phyloP scores from a whole-genome alignment of 139 green algal genomes.

The Coelastrella sp. region DNA sequence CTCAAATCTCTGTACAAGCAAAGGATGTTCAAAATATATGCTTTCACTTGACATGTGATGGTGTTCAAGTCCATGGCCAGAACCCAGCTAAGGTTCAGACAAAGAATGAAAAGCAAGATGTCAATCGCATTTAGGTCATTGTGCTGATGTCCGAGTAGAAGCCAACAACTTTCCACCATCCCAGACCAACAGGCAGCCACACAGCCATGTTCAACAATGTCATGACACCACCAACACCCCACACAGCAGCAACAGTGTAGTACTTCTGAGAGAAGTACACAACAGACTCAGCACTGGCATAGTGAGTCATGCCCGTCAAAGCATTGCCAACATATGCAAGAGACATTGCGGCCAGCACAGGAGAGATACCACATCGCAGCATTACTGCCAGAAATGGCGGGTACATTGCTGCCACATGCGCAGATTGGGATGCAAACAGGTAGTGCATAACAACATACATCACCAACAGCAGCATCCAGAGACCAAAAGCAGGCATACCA shows the following conservation, averaged over 20 bases:
- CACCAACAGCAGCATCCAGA: constrained; percentile 21
- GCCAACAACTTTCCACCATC: constrained; percentile 84
- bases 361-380: not conserved
- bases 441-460: not conserved
- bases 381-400: not conserved
- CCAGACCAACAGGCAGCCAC: constrained; percentile 72
- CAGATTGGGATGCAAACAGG: not conserved
- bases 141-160: constrained; percentile 31
- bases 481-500: not conserved
- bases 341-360: not conserved
- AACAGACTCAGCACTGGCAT: not conserved
- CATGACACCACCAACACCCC: constrained; percentile 75
- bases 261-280: constrained; percentile 5
- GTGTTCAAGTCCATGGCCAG: too few species aligned
- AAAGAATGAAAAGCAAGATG: not conserved
- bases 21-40: too few species aligned
- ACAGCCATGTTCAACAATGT: constrained; percentile 73
- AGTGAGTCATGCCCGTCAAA: constrained; percentile 55
- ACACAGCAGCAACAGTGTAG: constrained; percentile 67
- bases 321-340: constrained; percentile 13
- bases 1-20: too few species aligned
- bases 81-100: too few species aligned
- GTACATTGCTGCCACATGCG: constrained; percentile 15
- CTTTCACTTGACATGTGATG: too few species aligned
- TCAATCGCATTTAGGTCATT: not conserved